A percentile compares a stretch with the other conserved stretches of the same genome.
Conservation (phyloP, 2,329 filamentous ascomycete species). For the Intubia oerlemansii region DNA sequence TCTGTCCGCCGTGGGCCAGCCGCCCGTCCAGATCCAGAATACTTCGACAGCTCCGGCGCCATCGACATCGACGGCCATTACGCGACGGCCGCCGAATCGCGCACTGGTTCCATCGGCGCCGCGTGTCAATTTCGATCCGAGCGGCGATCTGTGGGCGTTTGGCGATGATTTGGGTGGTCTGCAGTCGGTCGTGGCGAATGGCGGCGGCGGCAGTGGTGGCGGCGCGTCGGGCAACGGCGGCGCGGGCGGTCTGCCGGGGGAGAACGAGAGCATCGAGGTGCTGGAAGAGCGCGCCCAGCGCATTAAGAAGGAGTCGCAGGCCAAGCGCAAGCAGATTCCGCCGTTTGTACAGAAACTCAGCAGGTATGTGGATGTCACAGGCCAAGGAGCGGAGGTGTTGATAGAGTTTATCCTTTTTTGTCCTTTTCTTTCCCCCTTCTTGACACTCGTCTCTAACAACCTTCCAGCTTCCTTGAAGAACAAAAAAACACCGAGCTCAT, state of each 20-base stretch:
- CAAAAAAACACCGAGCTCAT: conserved; percentile 87
- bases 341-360: conserved; percentile 96
- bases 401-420: background rate
- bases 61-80: conserved; percentile 24
- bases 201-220: background rate
- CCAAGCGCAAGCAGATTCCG: conserved; percentile 86
- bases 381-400: no score
- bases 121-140: conserved; percentile 16
- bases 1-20: conserved; percentile 8
- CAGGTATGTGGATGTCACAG: conserved; percentile 59
- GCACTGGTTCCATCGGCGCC: conserved; percentile 23
- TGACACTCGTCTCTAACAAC: conserved; percentile 6
- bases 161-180: conserved; percentile 17
- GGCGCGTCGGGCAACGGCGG: conserved; percentile 1
- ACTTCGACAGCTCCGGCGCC: conserved; percentile 7
- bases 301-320: conserved; percentile 71
- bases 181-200: background rate
- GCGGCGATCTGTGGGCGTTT: conserved; percentile 21
- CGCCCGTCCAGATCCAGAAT: no score
- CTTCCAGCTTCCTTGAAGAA: conserved; percentile 67
- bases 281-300: conserved; percentile 60
- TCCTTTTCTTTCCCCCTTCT: background rate
- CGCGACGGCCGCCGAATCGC: conserved; percentile 29
- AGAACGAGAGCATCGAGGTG: conserved; percentile 54
- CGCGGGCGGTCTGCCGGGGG: conserved; percentile 14